phyloP scores from a whole-genome alignment of 306 rosid genomes.

The Lathyrus sativus region DNA sequence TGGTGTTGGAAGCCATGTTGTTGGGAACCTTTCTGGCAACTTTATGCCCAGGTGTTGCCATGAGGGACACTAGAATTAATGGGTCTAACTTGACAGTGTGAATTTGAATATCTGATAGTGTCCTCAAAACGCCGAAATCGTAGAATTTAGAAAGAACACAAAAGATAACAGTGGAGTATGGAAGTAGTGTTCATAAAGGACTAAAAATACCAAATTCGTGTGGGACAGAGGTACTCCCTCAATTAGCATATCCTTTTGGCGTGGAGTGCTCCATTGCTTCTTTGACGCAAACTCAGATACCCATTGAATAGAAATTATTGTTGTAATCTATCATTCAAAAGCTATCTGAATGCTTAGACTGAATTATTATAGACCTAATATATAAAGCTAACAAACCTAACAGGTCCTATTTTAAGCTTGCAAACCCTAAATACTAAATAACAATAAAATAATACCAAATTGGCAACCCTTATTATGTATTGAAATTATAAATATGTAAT shows the following conservation, averaged over 20 bases:
- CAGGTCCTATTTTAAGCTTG: conserved; percentile 20
- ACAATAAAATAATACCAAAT: conserved; percentile 3
- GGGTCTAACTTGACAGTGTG: too few species aligned
- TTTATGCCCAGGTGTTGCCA: too few species aligned
- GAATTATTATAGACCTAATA: background rate
- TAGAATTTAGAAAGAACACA: too few species aligned
- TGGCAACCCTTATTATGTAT: background rate
- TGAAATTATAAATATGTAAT: background rate
- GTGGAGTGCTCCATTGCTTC: background rate
- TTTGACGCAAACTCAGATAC: background rate
- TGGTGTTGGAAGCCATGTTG: too few species aligned
- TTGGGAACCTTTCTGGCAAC: too few species aligned
- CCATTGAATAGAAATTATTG: background rate
- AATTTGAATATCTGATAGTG: too few species aligned
- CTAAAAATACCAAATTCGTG: background rate
- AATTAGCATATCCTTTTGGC: background rate
- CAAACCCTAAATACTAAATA: conserved; percentile 4
- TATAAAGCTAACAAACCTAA: background rate
- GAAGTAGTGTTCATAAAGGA: background rate
- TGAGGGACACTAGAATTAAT: too few species aligned
- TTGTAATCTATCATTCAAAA: background rate
- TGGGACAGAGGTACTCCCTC: background rate
- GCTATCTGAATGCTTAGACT: conserved; percentile 8
- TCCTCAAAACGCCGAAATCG: too few species aligned
- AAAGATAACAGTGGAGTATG: too few species aligned